Evolutionary conservation across 1,284 basidiomycete genomes (phyloP).

Genomic region (Lentinula novae-zelandiae): DNA sequence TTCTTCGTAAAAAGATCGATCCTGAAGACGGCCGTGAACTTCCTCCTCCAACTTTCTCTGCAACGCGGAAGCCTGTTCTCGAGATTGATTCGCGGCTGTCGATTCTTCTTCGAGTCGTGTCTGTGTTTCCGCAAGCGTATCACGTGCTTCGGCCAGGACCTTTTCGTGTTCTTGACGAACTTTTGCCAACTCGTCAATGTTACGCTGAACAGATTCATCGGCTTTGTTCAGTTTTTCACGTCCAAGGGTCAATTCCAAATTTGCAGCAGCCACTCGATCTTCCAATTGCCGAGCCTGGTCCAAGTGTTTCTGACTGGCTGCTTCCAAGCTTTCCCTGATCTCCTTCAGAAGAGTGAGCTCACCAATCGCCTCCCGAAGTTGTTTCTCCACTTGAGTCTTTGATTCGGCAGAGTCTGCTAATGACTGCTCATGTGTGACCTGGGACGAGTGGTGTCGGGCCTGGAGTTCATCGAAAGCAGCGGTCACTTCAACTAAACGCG

Average conservation of each 20-base stretch:
- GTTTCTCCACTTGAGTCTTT: slow-evolving; percentile 3
- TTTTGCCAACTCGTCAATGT: slow-evolving; percentile 23
- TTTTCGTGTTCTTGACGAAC: not conserved
- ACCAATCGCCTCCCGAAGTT: not conserved
- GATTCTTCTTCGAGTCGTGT: slow-evolving; percentile 13
- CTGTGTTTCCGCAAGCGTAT: not conserved
- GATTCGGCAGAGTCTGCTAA: slow-evolving; percentile 11
- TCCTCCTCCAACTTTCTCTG: slow-evolving; percentile 23
- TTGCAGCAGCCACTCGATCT: slow-evolving; percentile 22
- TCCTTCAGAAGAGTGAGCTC: slow-evolving; percentile 6
- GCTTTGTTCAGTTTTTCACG: slow-evolving; percentile 24
- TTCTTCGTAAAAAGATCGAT: slow-evolving; percentile 10
- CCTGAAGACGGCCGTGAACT: slow-evolving; percentile 8
- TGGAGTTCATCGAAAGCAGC: slow-evolving; percentile 32
- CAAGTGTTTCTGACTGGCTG: slow-evolving; percentile 20
- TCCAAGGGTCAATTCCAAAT: slow-evolving; percentile 20
- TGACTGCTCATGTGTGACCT: slow-evolving; percentile 14
- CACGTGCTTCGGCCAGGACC: not conserved
- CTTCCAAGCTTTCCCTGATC: slow-evolving; percentile 4
- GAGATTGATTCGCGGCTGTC: not conserved
- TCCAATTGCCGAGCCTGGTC: slow-evolving; percentile 25
- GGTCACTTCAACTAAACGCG: slow-evolving; percentile 29
- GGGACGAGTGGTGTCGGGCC: slow-evolving; percentile 25
- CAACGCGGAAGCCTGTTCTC: slow-evolving; percentile 10
- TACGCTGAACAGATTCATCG: slow-evolving; percentile 15